phyloP scores from a whole-genome alignment of 345 rosid species.

The Eucalyptus pauciflora region DNA sequence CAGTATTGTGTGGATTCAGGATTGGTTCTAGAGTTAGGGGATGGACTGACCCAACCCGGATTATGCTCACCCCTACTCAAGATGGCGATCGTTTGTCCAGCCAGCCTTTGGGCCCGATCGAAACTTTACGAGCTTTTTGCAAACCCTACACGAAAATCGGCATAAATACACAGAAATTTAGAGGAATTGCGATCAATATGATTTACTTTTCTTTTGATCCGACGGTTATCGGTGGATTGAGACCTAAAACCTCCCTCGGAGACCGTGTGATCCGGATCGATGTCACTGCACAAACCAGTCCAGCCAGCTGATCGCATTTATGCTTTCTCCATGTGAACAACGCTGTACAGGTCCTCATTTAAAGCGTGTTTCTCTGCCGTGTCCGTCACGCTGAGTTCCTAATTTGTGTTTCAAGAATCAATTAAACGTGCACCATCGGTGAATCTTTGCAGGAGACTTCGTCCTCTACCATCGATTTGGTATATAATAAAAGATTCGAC shows the following conservation, averaged over 20 bases:
- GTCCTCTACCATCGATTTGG: not conserved
- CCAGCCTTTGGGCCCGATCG: not conserved
- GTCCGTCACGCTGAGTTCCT: not conserved
- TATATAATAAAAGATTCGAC: not conserved
- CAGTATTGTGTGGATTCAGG: too few species aligned
- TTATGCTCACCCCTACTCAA: too few species aligned
- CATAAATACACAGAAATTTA: not conserved
- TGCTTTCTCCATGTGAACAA: not conserved
- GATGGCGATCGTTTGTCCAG: not conserved
- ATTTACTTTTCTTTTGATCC: not conserved
- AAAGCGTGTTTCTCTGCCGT: not conserved
- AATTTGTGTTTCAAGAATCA: not conserved
- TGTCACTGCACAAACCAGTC: not conserved
- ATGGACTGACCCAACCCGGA: too few species aligned
- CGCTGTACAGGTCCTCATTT: not conserved
- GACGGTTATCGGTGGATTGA: not conserved
- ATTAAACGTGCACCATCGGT: not conserved
- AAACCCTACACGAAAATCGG: not conserved
- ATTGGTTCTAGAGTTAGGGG: too few species aligned
- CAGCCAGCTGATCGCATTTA: not conserved
- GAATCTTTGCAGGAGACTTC: not conserved
- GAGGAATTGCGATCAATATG: not conserved
- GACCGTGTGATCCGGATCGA: not conserved
- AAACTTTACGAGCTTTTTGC: not conserved
- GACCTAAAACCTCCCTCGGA: not conserved